Percentiles rank a stretch among this genome's conserved stretches.
Evolutionary conservation across 2,329 filamentous ascomycete genomes (phyloP).

Genomic region (Coleophoma crateriformis): DNA sequence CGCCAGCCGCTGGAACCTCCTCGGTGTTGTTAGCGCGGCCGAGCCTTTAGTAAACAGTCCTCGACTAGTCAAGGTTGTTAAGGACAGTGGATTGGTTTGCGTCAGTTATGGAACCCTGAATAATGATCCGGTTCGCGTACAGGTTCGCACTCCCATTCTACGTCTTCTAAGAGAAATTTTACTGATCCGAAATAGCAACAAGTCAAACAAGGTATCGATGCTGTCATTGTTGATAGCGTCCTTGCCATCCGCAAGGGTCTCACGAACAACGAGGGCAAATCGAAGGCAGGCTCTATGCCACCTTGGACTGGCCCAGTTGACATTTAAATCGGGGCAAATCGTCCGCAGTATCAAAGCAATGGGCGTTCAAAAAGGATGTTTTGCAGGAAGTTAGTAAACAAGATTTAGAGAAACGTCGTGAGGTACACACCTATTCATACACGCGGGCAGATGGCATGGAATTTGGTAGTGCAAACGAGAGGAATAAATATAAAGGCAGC

Average conservation of each 20-base stretch:
- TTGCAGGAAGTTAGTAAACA: no score
- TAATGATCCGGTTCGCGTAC: constrained; percentile 79
- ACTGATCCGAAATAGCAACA: constrained; percentile 40
- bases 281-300: not conserved
- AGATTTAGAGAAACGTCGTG: no score
- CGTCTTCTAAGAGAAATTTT: not conserved
- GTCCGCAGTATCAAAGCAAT: no score
- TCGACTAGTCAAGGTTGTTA: constrained; percentile 83
- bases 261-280: constrained; percentile 16
- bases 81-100: constrained; percentile 89
- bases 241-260: constrained; percentile 88
- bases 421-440: no score
- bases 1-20: constrained; percentile 86
- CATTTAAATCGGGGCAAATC: not conserved
- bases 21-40: constrained; percentile 86
- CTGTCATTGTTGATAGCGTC: constrained; percentile 94
- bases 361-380: no score
- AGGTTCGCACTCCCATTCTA: constrained; percentile 50
- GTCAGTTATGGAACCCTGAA: constrained; percentile 91
- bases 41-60: constrained; percentile 87
- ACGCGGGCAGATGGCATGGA: no score
- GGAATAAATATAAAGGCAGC: no score
- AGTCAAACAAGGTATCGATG: constrained; percentile 93
- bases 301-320: not conserved
- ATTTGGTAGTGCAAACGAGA: no score